Conservation (phyloP, 306 rosid species). For the Corylus avellana region DNA sequence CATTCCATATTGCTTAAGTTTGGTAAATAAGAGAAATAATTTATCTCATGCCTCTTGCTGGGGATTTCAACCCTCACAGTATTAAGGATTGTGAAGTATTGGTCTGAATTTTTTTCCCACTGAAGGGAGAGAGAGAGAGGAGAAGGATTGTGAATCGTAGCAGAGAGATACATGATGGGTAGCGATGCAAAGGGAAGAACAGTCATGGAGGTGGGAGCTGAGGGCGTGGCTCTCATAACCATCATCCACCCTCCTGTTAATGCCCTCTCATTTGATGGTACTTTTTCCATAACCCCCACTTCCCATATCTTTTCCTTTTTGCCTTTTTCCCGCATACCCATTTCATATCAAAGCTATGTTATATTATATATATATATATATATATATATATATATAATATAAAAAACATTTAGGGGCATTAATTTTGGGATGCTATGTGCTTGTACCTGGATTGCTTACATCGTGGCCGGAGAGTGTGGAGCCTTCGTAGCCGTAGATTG, state of each 20-base stretch:
- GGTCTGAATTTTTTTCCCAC: background rate
- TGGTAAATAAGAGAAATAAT: no score
- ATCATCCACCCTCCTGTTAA: constrained; percentile 95
- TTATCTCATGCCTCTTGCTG: no score
- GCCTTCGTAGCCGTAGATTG: no score
- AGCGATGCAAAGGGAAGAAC: constrained; percentile 59
- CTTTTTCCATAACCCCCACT: background rate
- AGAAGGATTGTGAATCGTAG: background rate
- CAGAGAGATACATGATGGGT: constrained; percentile 40
- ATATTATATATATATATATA: no score
- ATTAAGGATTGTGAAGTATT: no score
- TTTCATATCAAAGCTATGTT: background rate
- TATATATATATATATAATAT: no score
- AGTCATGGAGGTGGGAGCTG: constrained; percentile 72
- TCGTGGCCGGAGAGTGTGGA: no score
- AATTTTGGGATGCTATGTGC: no score
- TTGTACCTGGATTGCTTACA: no score
- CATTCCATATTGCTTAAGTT: no score
- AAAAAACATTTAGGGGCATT: no score
- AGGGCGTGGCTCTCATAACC: constrained; percentile 89
- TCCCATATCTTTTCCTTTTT: background rate
- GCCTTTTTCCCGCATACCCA: background rate
- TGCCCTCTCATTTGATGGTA: constrained; percentile 93
- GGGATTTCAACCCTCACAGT: no score
- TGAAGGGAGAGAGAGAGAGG: background rate